Evolutionary conservation across 306 rosid genomes (phyloP), one percentile per base, ranked within the genome.

Genomic region (Dalbergia oliveri): DNA sequence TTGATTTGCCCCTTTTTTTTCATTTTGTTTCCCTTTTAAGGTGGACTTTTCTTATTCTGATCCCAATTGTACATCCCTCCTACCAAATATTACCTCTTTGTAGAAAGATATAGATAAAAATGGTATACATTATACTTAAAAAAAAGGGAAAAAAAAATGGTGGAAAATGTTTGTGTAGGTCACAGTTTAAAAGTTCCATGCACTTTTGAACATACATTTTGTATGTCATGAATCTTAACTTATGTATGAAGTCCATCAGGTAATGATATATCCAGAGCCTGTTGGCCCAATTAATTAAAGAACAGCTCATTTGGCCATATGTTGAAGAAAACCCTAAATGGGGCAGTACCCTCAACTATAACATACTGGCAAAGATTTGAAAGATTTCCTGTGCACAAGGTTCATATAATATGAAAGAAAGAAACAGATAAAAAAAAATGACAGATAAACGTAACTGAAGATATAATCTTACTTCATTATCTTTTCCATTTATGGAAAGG

Each of bases 401-500:
- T n/a, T 59, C 65, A 79, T 5, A 49, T 5, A 79, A 79, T 58
- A 75, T 11, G 31, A 76, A 72, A 67, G 18, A 56, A 66, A 76
- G 63, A 14, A 56, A 56, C 79, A 2, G 23, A 60, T n/a, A 75
- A 74, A 23, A 10, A 74, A 37, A 26, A n/a, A 34, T 39, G 2
- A 31, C 54, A 47, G 58, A 83, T 23, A 60, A 15, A 60, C 75
- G 18, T 16, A 72, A 58, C 26, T 37, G 37, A 77, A 68, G 50
- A 59, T 49, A 75, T 4, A 47, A 81, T 72, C 99, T 88, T 89
- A 95, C 99, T 75, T 84, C 92, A 68, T 84, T 88, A 77, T 87
- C 94, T 74, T 87, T 88, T 73, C 98, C 97, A 73, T 96, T 96
- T 83, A 85, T 75, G 45, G 83, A 81, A 80, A 87, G 84, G 71